Evolutionary conservation across 2,329 filamentous ascomycete genomes (phyloP).

Genomic region (Cryphonectria nitschkei): DNA sequence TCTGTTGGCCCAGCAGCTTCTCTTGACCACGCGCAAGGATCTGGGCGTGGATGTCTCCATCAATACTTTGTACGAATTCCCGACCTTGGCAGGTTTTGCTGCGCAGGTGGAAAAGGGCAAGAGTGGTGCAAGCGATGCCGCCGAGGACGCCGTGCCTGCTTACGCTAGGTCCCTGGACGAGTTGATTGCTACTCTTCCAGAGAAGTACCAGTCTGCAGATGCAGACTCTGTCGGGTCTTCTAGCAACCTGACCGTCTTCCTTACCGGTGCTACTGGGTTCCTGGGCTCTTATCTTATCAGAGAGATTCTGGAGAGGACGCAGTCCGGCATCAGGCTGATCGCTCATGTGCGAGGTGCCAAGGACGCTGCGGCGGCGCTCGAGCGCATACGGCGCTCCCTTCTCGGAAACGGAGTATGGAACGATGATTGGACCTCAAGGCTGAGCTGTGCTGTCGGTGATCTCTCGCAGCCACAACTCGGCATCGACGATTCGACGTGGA

Average conservation of each 20-base stretch:
- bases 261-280: constrained; percentile 92
- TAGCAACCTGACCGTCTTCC: constrained; percentile 63
- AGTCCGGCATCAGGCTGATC: constrained; percentile 63
- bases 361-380: constrained; percentile 60
- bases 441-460: constrained; percentile 74
- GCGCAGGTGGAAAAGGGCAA: constrained; percentile 51
- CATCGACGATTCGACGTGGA: constrained; percentile 68
- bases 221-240: constrained; percentile 36
- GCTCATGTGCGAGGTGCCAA: constrained; percentile 73
- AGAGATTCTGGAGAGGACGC: constrained; percentile 69
- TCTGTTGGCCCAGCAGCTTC: constrained; percentile 79
- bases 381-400: constrained; percentile 69
- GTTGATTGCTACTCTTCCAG: constrained; percentile 47
- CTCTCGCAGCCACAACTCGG: constrained; percentile 74
- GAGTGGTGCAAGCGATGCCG: constrained; percentile 26
- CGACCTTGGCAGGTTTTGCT: constrained; percentile 52
- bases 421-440: constrained; percentile 63
- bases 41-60: constrained; percentile 63
- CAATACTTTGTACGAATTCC: constrained; percentile 69
- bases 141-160: constrained; percentile 45
- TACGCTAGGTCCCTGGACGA: constrained; percentile 56
- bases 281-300: constrained; percentile 79
- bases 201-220: constrained; percentile 33
- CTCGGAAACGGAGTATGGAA: constrained; percentile 81
- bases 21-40: constrained; percentile 64